These are phyloP conservation scores for Daphne laureola DNA, from an alignment of 441 rosid genomes.

Conservation along the genomic window DNA sequence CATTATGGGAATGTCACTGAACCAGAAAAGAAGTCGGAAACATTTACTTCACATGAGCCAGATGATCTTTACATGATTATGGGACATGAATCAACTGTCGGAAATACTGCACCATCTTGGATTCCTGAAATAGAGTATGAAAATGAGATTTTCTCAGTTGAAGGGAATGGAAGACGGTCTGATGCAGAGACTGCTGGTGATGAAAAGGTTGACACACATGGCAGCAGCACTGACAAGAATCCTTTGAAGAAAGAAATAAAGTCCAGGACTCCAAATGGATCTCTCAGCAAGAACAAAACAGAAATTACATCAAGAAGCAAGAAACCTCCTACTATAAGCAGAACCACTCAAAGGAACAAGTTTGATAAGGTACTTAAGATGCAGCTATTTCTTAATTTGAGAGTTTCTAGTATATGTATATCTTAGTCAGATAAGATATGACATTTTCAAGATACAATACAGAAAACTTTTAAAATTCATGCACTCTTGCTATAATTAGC, in stretches of 20 bases:
- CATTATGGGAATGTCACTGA: slow-evolving; percentile 27
- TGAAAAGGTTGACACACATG: slow-evolving; percentile 28
- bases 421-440: too few species aligned
- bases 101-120: slow-evolving; percentile 45
- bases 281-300: slow-evolving; percentile 35
- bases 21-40: slow-evolving; percentile 19
- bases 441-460: too few species aligned
- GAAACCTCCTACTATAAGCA: slow-evolving; percentile 57
- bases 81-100: slow-evolving; percentile 54
- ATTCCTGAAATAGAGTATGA: slow-evolving; percentile 71
- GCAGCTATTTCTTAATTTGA: too few species aligned
- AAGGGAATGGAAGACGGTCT: slow-evolving; percentile 24
- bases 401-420: too few species aligned
- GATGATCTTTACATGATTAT: slow-evolving; percentile 93
- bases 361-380: slow-evolving; percentile 44
- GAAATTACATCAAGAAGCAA: slow-evolving; percentile 37
- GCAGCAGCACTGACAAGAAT: slow-evolving; percentile 33
- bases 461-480: too few species aligned
- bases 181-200: slow-evolving; percentile 27
- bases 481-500: too few species aligned
- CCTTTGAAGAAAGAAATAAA: slow-evolving; percentile 33
- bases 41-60: slow-evolving; percentile 39
- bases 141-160: slow-evolving; percentile 33
- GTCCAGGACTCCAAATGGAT: slow-evolving; percentile 41
- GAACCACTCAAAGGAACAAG: slow-evolving; percentile 48